phyloP scores from a whole-genome alignment of 1,284 basidiomycete genomes.

The Exobasidium cylindrosporum region DNA sequence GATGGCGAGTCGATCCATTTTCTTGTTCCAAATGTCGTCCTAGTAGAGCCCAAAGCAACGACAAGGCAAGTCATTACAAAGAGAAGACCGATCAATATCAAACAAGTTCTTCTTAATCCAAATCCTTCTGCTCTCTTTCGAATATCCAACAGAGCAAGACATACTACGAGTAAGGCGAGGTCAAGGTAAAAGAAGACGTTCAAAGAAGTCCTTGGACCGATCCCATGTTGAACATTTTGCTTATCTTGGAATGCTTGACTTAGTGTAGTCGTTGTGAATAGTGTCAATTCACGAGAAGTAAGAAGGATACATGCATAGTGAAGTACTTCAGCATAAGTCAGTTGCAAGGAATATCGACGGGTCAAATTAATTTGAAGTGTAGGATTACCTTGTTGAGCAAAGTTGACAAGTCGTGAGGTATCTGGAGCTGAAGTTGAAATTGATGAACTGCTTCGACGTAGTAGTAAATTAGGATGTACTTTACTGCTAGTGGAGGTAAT shows the following conservation, averaged over 20 bases:
- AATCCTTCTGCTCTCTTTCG: not conserved
- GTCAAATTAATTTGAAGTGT: not conserved
- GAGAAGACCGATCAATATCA: not conserved
- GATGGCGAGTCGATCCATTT: not conserved
- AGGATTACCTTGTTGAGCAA: not conserved
- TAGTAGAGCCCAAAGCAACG: not conserved
- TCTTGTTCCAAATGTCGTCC: not conserved
- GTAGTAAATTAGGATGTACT: too few species aligned
- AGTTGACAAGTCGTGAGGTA: not conserved
- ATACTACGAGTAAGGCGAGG: not conserved
- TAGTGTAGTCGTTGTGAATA: not conserved
- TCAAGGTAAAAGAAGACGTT: not conserved
- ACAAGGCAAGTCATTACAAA: not conserved
- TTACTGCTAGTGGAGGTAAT: too few species aligned
- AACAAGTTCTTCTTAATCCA: not conserved
- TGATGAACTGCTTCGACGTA: too few species aligned
- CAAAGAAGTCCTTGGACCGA: not conserved
- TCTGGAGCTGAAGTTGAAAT: too few species aligned
- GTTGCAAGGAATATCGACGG: not conserved
- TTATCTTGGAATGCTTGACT: too few species aligned
- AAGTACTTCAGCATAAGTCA: not conserved
- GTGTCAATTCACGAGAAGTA: not conserved
- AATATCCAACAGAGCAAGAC: not conserved
- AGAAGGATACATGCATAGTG: not conserved
- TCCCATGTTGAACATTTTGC: not conserved